Evolutionary conservation across 192 early-diverging fungal species (phyloP).

Genomic region (Phlyctochytrium bullatum): DNA sequence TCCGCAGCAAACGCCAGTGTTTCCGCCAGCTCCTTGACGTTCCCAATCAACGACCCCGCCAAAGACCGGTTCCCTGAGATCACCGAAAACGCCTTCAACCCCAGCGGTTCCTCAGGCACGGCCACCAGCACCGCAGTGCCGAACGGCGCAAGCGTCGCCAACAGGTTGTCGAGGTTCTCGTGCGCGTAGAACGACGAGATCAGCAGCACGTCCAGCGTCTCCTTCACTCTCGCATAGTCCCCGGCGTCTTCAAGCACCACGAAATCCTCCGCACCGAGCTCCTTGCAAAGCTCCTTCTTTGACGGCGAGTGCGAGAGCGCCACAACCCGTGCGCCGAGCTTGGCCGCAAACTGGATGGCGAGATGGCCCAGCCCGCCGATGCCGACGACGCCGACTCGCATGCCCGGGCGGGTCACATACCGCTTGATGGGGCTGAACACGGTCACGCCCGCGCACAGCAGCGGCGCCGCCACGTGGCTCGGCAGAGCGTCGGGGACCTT

Average conservation of each 20-base stretch:
- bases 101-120: conserved; percentile 51
- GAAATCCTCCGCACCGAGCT: conserved; percentile 24
- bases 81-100: conserved; percentile 32
- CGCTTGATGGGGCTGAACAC: conserved; percentile 69
- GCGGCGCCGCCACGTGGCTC: conserved; percentile 61
- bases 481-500: conserved; percentile 60
- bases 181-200: background rate
- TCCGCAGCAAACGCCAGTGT: conserved; percentile 66
- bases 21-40: conserved; percentile 46
- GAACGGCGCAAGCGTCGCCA: conserved; percentile 23
- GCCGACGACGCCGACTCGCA: conserved; percentile 70
- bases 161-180: background rate
- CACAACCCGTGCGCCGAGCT: conserved; percentile 11
- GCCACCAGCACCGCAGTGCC: conserved; percentile 63
- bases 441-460: conserved; percentile 80
- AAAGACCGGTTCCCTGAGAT: conserved; percentile 40
- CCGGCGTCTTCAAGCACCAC: conserved; percentile 24
- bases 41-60: conserved; percentile 59
- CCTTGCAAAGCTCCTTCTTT: conserved; percentile 1
- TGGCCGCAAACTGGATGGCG: conserved; percentile 6
- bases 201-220: conserved; percentile 10
- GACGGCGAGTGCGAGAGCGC: conserved; percentile 1
- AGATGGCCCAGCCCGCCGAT: conserved; percentile 77
- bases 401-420: conserved; percentile 51
- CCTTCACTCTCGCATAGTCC: conserved; percentile 13